Conservation (phyloP, 2,329 filamentous ascomycete species). For the Colletotrichum sp. region DNA sequence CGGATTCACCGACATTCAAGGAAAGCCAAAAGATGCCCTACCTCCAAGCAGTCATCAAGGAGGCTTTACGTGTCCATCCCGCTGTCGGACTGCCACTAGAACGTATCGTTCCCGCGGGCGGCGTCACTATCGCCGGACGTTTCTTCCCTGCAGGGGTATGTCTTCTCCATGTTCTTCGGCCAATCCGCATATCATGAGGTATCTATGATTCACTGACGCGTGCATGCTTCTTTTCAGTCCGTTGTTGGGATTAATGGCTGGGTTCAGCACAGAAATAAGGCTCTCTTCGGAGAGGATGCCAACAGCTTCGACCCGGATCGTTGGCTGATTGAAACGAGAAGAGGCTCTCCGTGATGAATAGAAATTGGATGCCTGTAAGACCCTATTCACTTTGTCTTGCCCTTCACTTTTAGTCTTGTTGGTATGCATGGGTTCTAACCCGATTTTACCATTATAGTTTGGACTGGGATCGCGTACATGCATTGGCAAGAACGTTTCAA, state of each 20-base stretch:
- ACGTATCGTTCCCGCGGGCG: constrained; percentile 50
- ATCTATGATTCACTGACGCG: neutral
- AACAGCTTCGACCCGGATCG: constrained; percentile 43
- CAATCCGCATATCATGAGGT: neutral
- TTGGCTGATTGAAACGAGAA: constrained; percentile 37
- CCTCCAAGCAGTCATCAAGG: constrained; percentile 58
- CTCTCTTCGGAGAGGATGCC: constrained; percentile 36
- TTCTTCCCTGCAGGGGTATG: constrained; percentile 34
- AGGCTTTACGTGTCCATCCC: constrained; percentile 57
- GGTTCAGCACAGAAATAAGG: constrained; percentile 36
- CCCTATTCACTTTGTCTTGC: fast-evolving
- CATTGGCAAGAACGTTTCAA: constrained; percentile 47
- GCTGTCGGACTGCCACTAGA: constrained; percentile 53
- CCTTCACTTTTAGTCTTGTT: neutral
- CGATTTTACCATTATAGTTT: constrained; percentile 32
- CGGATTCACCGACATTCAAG: constrained; percentile 32
- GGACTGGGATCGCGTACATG: constrained; percentile 47
- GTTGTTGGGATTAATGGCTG: constrained; percentile 41
- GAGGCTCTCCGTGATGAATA: constrained; percentile 29
- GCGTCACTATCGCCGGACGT: constrained; percentile 40
- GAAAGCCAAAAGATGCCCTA: constrained; percentile 52
- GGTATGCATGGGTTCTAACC: fast-evolving
- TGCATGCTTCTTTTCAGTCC: constrained; percentile 14
- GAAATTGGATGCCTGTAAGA: constrained; percentile 32
- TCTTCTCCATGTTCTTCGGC: neutral